Percentiles rank a stretch among this genome's conserved stretches.
Conservation (phyloP, 345 rosid genomes). For the Salix dunnii region DNA sequence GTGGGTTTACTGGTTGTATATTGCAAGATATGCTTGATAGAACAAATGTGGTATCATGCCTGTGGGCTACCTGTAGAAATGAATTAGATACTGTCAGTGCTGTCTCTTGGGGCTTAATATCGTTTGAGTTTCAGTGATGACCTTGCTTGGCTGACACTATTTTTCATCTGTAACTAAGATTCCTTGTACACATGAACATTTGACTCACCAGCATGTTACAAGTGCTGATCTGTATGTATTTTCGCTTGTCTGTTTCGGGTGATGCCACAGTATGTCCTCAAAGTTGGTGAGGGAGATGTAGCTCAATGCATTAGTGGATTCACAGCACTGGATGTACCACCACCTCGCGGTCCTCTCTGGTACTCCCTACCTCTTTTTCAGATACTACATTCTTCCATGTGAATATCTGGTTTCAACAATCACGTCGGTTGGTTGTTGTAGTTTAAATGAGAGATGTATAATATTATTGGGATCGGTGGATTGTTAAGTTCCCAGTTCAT, state of each 20-base stretch:
- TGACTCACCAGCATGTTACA: not conserved
- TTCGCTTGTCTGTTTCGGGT: not conserved
- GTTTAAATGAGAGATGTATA: too few species aligned
- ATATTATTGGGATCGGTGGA: not conserved
- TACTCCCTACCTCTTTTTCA: slow-evolving; percentile 15
- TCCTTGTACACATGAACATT: too few species aligned
- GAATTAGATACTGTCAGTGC: not conserved
- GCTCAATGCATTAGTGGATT: slow-evolving; percentile 96
- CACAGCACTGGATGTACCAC: slow-evolving; percentile 70
- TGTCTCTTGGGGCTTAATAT: not conserved
- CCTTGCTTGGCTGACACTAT: not conserved
- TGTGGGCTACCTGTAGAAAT: not conserved
- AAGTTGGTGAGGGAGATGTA: slow-evolving; percentile 66
- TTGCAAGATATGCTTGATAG: too few species aligned
- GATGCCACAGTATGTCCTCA: slow-evolving; percentile 68
- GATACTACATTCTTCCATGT: too few species aligned
- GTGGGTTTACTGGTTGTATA: not conserved
- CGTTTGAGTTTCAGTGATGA: not conserved
- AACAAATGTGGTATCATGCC: not conserved
- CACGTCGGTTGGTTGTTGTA: not conserved
- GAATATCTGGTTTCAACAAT: not conserved
- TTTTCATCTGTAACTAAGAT: not conserved
- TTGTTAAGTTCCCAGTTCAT: not conserved
- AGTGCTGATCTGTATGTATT: not conserved
- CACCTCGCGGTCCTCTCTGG: slow-evolving; percentile 97